phyloP scores from a whole-genome alignment of 306 rosid species.

The Begonia peltatifolia region DNA sequence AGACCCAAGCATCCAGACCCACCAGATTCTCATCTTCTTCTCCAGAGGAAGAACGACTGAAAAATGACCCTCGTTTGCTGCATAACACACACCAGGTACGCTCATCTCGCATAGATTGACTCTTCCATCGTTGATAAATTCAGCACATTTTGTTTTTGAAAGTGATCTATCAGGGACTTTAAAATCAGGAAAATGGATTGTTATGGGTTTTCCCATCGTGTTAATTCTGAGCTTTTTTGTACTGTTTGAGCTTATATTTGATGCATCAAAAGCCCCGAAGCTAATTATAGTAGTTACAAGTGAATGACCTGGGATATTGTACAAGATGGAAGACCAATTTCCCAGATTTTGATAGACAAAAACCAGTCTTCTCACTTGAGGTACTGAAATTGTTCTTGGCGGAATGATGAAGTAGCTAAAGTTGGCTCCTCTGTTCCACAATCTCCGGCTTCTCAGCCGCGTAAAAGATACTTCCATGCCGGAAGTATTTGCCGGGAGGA shows the following conservation, averaged over 20 bases:
- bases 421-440: conserved; percentile 70
- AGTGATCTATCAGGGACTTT: conserved; percentile 11
- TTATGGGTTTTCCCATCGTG: conserved; percentile 46
- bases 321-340: conserved; percentile 55
- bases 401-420: conserved; percentile 53
- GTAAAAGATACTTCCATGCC: conserved; percentile 54
- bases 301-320: conserved; percentile 40
- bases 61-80: conserved; percentile 52
- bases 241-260: conserved; percentile 28
- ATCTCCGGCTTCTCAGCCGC: conserved; percentile 52
- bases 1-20: conserved; percentile 39
- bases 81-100: conserved; percentile 27
- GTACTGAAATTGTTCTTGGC: conserved; percentile 51
- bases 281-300: conserved; percentile 61
- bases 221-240: conserved; percentile 32
- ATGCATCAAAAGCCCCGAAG: conserved; percentile 67
- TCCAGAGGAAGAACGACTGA: conserved; percentile 32
- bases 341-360: conserved; percentile 60
- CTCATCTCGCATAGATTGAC: conserved; percentile 35
- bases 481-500: conserved; percentile 47
- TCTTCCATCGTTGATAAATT: conserved; percentile 38
- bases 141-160: conserved; percentile 35
- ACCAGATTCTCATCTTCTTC: conserved; percentile 25
- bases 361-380: conserved; percentile 61
- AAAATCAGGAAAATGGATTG: conserved; percentile 32